These are phyloP conservation scores for Amborella trichopoda DNA, from an alignment of 164 flowering plant species.

Conservation along the genomic window DNA sequence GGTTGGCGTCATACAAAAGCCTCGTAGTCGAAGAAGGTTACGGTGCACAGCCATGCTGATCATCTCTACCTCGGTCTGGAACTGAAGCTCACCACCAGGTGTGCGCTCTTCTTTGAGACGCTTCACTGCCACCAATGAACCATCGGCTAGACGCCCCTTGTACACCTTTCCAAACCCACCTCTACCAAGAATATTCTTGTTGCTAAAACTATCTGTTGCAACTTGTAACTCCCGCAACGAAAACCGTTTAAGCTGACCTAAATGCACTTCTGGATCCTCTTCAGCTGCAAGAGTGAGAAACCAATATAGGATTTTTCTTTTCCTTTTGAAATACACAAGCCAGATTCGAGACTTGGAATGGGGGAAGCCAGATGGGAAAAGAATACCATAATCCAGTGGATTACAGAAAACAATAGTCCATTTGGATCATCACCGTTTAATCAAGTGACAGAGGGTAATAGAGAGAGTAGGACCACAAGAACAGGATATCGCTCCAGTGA, in stretches of 20 bases:
- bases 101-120: conserved; percentile 34
- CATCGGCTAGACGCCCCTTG: conserved; percentile 38
- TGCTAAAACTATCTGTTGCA: conserved; percentile 36
- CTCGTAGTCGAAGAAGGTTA: conserved; percentile 26
- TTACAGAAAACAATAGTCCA: too few species aligned
- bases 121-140: conserved; percentile 35
- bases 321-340: neutral
- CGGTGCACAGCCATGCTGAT: conserved; percentile 39
- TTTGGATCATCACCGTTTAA: too few species aligned
- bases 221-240: conserved; percentile 34
- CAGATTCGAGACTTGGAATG: neutral
- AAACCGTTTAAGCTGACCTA: conserved; percentile 38
- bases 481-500: too few species aligned
- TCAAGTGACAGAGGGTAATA: too few species aligned
- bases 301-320: neutral
- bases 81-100: conserved; percentile 32
- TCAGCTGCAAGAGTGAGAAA: conserved; percentile 22
- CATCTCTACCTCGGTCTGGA: conserved; percentile 38
- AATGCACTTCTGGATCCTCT: conserved; percentile 43
- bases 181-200: conserved; percentile 30
- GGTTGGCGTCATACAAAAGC: conserved; percentile 37
- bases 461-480: too few species aligned
- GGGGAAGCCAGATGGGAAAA: neutral
- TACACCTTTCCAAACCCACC: conserved; percentile 44
- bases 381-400: too few species aligned